Percentiles rank a stretch among this genome's conserved stretches.
These are phyloP conservation scores for Pseudocercospora crystallina DNA, from an alignment of 2,329 filamentous ascomycete genomes.

Conservation along the genomic window DNA sequence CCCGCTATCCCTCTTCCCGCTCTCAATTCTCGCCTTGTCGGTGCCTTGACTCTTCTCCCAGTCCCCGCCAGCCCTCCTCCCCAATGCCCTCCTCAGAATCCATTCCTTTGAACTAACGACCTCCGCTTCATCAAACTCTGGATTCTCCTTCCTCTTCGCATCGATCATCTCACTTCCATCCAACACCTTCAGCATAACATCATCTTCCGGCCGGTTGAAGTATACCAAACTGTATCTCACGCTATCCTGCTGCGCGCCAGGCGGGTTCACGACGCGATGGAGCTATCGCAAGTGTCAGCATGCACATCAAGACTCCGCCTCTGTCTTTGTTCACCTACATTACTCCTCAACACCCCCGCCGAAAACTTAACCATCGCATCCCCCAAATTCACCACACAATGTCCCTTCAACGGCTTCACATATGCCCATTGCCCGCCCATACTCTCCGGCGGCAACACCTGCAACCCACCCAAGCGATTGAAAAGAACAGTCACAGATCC, in stretches of 20 bases:
- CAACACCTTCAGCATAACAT: constrained; percentile 44
- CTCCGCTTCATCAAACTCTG: constrained; percentile 25
- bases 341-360: constrained; percentile 34
- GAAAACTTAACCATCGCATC: constrained; percentile 50
- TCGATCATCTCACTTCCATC: constrained; percentile 34
- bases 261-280: constrained; percentile 53
- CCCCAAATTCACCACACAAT: constrained; percentile 51
- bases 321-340: constrained; percentile 12
- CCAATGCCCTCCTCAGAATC: constrained; percentile 43
- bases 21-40: constrained; percentile 19
- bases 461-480: constrained; percentile 57
- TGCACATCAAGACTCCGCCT: neutral
- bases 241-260: constrained; percentile 46
- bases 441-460: constrained; percentile 47
- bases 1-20: constrained; percentile 13
- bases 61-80: constrained; percentile 22
- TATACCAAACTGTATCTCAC: constrained; percentile 56
- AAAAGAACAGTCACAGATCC: constrained; percentile 58
- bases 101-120: constrained; percentile 35
- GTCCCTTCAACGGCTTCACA: constrained; percentile 52
- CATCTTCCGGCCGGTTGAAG: constrained; percentile 53
- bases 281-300: constrained; percentile 4
- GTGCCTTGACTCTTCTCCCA: constrained; percentile 20
- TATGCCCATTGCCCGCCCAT: constrained; percentile 48
- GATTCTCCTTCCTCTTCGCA: constrained; percentile 23